These are phyloP conservation scores for Puccinia triticina DNA, from an alignment of 1,284 basidiomycete species.

Conservation along the genomic window DNA sequence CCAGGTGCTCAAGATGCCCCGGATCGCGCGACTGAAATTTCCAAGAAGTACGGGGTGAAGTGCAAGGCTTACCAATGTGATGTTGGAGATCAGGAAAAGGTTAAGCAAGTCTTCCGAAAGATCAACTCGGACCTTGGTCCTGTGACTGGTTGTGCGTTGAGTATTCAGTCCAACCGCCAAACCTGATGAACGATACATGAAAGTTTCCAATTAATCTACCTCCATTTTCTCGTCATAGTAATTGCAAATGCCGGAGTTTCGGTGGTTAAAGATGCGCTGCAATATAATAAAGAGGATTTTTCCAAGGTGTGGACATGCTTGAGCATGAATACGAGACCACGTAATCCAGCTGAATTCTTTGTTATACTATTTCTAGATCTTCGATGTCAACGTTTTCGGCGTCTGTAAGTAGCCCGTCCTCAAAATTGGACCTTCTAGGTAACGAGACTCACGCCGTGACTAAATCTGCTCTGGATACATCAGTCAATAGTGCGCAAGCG, in stretches of 20 bases:
- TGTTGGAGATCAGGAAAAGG: slow-evolving; percentile 57
- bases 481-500: slow-evolving; percentile 59
- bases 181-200: not conserved
- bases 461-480: not conserved
- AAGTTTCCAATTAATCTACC: not conserved
- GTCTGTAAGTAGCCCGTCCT: slow-evolving; percentile 54
- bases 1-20: slow-evolving; percentile 39
- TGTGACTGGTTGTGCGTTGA: slow-evolving; percentile 32
- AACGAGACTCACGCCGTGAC: not conserved
- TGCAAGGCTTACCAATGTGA: slow-evolving; percentile 61
- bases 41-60: slow-evolving; percentile 59
- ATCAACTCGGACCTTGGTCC: slow-evolving; percentile 41
- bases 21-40: slow-evolving; percentile 53
- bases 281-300: slow-evolving; percentile 43
- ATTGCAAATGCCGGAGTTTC: slow-evolving; percentile 54
- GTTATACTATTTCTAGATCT: slow-evolving; percentile 57
- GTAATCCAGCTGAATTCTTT: not conserved
- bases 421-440: not conserved
- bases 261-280: slow-evolving; percentile 38
- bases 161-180: not conserved
- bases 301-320: slow-evolving; percentile 54
- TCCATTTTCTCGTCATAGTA: slow-evolving; percentile 51
- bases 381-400: slow-evolving; percentile 60
- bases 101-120: slow-evolving; percentile 56
- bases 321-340: not conserved